Evolutionary conservation across 345 rosid genomes (phyloP), one percentile per base, ranked within the genome.

Genomic region (Bruguiera parviflora): DNA sequence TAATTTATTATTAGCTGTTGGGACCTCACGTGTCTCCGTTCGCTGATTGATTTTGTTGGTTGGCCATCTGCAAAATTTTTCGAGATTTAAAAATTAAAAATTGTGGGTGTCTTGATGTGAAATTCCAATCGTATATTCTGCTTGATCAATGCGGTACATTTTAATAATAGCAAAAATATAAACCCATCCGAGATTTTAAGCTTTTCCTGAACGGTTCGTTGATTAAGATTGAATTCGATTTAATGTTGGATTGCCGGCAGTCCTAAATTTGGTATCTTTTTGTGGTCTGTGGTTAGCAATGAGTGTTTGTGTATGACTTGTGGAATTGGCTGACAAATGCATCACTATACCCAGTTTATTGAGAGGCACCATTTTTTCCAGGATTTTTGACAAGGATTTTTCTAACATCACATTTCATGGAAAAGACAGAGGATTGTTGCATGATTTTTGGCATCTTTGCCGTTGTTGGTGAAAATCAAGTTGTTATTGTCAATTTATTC

Each of bases 381-480:
- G 32, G 32, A 8, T 6, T 35, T 6, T 35, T 8, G 11, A 18
- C 20, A 28, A 43, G n/a, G 55, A 62, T 24, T 10, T 35, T 62
- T 66, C 6, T 43, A 39, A 37, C 18, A 21, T 46, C 27, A 33
- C 69, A 27, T 43, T 29, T 68, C 33, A 11, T 18, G 13, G 25
- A 24, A 57, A 28, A 19, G 39, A 29, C 47, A 11, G 24, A 33
- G 58, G 28, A 58, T 57, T 33, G 51, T 43, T 58, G 58, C 32
- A 8, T 64, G n/a, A n/a, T 43, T 18, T 64, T 19, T 28, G 31
- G 37, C 7, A 15, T 43, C 20, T 35, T 35, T 53, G 6, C 29
- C 21, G 9, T 74, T 58, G 46, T 61, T 68, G 22, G 61, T 55
- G 52, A 51, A 28, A 51, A 21, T 32, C 46, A 47, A 53, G 53